phyloP scores from a whole-genome alignment of 768 basidiomycete species.

The Steccherinum ochraceum region DNA sequence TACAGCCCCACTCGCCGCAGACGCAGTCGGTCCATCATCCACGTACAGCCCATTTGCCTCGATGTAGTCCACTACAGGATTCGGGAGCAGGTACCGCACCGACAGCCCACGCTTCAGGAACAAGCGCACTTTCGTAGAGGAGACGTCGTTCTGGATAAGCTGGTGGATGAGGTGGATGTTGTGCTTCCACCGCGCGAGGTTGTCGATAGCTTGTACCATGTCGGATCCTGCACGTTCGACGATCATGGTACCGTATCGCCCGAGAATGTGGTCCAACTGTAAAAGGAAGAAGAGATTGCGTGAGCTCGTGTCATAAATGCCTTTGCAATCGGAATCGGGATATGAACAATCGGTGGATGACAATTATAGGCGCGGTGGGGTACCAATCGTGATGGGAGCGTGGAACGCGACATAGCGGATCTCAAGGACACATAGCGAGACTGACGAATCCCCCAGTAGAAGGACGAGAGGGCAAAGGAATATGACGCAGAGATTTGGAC shows the following conservation, averaged over 20 bases:
- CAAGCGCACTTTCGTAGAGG: conserved; percentile 85
- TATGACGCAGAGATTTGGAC: conserved; percentile 31
- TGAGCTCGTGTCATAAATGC: too few relatives aligned
- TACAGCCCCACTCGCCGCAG: conserved; percentile 22
- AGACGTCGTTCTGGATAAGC: conserved; percentile 95
- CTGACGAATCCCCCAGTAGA: too few relatives aligned
- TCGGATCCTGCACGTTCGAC: conserved; percentile 93
- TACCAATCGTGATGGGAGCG: conserved; percentile 7
- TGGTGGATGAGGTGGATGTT: conserved; percentile 92
- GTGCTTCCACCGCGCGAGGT: conserved; percentile 65
- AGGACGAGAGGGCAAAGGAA: conserved; percentile 1
- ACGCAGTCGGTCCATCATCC: conserved; percentile 42
- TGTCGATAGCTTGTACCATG: conserved; percentile 77
- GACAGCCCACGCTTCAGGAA: conserved; percentile 77
- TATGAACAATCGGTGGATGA: too few relatives aligned
- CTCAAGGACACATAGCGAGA: conserved; percentile 2
- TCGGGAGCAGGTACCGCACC: conserved; percentile 85
- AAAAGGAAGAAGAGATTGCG: not conserved
- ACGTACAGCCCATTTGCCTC: conserved; percentile 73
- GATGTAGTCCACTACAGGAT: conserved; percentile 91
- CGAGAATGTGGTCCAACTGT: conserved; percentile 93
- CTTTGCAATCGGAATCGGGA: too few relatives aligned
- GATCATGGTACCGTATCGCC: conserved; percentile 90
- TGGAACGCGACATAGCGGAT: conserved; percentile 10
- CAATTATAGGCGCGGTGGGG: too few relatives aligned